Conservation (phyloP, 169 alveolate genomes). For the Plasmodium vivax region DNA sequence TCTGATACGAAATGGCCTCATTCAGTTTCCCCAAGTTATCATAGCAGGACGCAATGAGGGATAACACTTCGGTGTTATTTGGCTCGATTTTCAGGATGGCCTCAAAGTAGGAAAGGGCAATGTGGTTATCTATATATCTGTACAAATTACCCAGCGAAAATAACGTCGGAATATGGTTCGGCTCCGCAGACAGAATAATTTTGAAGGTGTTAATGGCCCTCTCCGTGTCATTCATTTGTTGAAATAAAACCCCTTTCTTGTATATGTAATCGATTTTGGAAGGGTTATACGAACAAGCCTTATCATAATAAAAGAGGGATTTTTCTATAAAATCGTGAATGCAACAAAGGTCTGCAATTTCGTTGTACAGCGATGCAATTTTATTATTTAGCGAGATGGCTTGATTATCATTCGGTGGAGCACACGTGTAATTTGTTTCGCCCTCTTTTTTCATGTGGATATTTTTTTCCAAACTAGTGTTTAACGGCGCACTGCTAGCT, state of each 20-base stretch:
- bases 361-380: slow-evolving; percentile 68
- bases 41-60: slow-evolving; percentile 66
- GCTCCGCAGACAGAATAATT: slow-evolving; percentile 22
- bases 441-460: not conserved
- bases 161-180: slow-evolving; percentile 54
- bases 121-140: slow-evolving; percentile 57
- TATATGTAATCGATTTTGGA: slow-evolving; percentile 66
- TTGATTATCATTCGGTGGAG: not conserved
- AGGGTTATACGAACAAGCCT: slow-evolving; percentile 66
- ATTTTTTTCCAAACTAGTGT: not conserved
- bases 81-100: slow-evolving; percentile 73
- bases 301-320: slow-evolving; percentile 59
- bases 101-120: slow-evolving; percentile 67
- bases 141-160: slow-evolving; percentile 66
- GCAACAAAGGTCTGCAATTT: slow-evolving; percentile 66
- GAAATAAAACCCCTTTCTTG: slow-evolving; percentile 71
- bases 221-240: slow-evolving; percentile 64
- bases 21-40: slow-evolving; percentile 52
- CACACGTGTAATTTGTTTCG: not conserved
- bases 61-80: slow-evolving; percentile 60
- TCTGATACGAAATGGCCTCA: slow-evolving; percentile 72
- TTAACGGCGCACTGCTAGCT: not conserved
- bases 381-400: slow-evolving; percentile 32
- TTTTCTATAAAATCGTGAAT: slow-evolving; percentile 70
- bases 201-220: slow-evolving; percentile 64